Evolutionary conservation across 768 basidiomycete genomes (phyloP).

Genomic region (Tephrocybe sp.): DNA sequence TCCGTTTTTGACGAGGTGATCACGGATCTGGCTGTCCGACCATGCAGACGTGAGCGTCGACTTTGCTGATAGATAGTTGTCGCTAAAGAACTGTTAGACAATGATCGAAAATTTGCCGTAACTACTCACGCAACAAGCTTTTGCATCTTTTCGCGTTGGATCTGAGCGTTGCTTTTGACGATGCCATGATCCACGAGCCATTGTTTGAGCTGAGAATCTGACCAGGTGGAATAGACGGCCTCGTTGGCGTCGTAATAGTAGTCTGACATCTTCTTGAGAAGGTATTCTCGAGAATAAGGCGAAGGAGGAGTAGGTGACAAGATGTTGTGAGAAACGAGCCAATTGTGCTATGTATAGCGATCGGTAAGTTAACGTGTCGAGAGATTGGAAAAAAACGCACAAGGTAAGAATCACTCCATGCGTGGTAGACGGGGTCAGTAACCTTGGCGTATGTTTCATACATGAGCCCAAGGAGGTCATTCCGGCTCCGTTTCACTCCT

Average conservation of each 20-base stretch:
- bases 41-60: conserved; percentile 67
- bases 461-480: conserved; percentile 70
- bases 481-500: conserved; percentile 51
- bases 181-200: conserved; percentile 79
- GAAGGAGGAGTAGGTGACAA: conserved; percentile 53
- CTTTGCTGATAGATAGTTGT: conserved; percentile 62
- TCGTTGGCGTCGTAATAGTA: conserved; percentile 71
- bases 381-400: conserved; percentile 35
- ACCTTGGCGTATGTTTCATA: conserved; percentile 61
- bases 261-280: conserved; percentile 64
- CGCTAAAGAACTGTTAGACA: conserved; percentile 31
- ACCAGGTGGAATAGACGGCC: conserved; percentile 65
- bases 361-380: not conserved
- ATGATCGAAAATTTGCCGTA: conserved; percentile 1
- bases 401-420: conserved; percentile 85
- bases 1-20: conserved; percentile 73
- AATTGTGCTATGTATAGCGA: conserved; percentile 53
- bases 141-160: conserved; percentile 72
- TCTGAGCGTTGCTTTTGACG: conserved; percentile 68
- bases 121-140: conserved; percentile 61
- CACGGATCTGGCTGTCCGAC: conserved; percentile 68
- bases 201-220: conserved; percentile 68
- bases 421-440: conserved; percentile 68
- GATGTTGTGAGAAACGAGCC: conserved; percentile 80
- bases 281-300: conserved; percentile 57